Evolutionary conservation across 2,329 filamentous ascomycete genomes (phyloP).

Genomic region (Aspergillus piperis): DNA sequence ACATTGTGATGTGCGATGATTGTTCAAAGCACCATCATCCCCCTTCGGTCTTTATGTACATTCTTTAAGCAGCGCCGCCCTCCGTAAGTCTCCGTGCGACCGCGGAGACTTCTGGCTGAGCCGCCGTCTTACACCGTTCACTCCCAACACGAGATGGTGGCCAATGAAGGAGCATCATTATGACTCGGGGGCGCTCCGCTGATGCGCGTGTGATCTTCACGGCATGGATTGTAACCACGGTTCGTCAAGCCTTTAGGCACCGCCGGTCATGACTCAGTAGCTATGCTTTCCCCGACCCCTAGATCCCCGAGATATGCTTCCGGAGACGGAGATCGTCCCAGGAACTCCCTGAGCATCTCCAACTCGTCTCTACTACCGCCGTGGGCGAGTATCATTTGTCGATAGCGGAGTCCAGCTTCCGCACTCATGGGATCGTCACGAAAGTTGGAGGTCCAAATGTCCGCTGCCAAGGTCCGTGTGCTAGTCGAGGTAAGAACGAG

Average conservation of each 20-base stretch:
- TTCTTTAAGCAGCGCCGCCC: neutral
- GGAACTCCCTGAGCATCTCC: neutral
- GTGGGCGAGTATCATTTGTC: neutral
- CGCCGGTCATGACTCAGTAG: too few species aligned
- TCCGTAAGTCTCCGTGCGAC: neutral
- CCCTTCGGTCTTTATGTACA: neutral
- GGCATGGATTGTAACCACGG: too few species aligned
- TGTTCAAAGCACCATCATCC: neutral
- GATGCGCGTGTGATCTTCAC: too few species aligned
- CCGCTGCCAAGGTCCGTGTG: slow-evolving; percentile 1
- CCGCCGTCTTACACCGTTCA: neutral
- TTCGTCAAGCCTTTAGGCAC: too few species aligned
- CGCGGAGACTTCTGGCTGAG: neutral
- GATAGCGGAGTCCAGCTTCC: neutral
- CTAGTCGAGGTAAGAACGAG: neutral
- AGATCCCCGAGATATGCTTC: neutral
- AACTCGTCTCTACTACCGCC: slow-evolving; percentile 2
- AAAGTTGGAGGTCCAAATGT: neutral
- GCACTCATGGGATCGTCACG: neutral
- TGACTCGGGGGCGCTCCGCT: too few species aligned
- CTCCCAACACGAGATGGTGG: too few species aligned
- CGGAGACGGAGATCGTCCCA: neutral
- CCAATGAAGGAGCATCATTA: too few species aligned
- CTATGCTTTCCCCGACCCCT: neutral
- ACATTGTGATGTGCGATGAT: neutral